Evolutionary conservation across 805 yeast genomes (phyloP), one percentile per base, ranked within the genome.

Genomic region (Ogataea paraovalis): DNA sequence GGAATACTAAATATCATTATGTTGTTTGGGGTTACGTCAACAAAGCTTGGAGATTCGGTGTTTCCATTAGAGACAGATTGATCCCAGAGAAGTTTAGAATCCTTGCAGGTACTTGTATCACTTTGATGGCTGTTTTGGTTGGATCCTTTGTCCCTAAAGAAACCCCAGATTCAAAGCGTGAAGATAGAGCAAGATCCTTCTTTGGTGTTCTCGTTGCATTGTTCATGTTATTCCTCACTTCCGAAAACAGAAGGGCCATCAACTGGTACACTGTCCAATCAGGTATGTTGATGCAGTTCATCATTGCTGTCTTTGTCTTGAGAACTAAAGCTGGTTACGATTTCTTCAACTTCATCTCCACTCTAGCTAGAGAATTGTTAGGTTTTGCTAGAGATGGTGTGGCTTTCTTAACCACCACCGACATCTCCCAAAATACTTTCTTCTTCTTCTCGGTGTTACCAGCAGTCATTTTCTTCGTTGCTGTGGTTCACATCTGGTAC

Each of bases 401-500:
- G 20, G 83, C 84, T 3, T 81, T 81, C 64, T 64, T 81, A 56
- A 74, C 83, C 33, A 62, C 64, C 49, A 47, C 57, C 1, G 69
- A 66, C 3, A 70, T 74, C 25, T 59, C 82, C 19, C 52, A 65
- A 19, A 50, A 64, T 18, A 68, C 74, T 7, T 72, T 69, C 71
- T 81, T 80, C 63, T 72, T 79, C 64, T 75, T 81, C 60, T 64
- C 80, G 4, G 83, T 80, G 25, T 67, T 81, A 49, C 84, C 85
- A n/a, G 75, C 83, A 3, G 81, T 80, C 44, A 68, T 79, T 16
- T 81, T 81, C 72, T 81, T 81, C 67, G 81, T 80, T 44, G 82
- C 85, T 14, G 74, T 79, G 50, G 75, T 80, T 40, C 84, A 80
- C 57, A 73, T 80, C 44, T 75, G 78, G 73, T 78, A 73, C 65